Base-by-base conservation (phyloP, 2,329 filamentous ascomycete species). In the Teratosphaeria gauchensis region DNA sequence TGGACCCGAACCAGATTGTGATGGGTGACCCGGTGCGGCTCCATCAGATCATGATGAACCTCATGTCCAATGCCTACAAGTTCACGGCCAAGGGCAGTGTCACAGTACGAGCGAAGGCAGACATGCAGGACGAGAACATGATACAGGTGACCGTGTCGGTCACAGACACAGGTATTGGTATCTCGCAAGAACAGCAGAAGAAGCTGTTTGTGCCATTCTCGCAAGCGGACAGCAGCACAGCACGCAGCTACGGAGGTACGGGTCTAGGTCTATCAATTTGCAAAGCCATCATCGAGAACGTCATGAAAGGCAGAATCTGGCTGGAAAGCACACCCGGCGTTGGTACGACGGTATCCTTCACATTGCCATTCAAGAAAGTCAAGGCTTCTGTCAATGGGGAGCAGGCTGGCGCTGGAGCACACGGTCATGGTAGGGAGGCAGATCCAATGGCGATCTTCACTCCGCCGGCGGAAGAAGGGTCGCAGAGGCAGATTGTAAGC, bases 151-250 rank as follows among this genome's bases (percentile, higher is more conserved):
- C 87, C 1, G 94, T 92, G 71, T 92, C 89, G 74, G 90, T 96
- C 33, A 80, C 86, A 55, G 92, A 96, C 70, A 96, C 91, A 0
- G 92, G 92, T 32, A 96, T 96, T 61, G 92, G 92, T 19, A 95
- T 96, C 58, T 87, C 89, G 0, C 83, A 87, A 21, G 86, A 92
- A 70, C 87, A 92, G 66, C 80, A 92, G 54, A 84, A 87, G 61
- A 94, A 94, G 32, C 81, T 96, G 1, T 96, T 96, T 80, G 84
- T 90, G 66, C 92, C 92, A 0, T 96, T 96, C 70, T 92, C 89
- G 58, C 92, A 96, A 74, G 92, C 92, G 1, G 92, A 96, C 73
- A 88, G 87, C 54, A 94, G 89, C 65, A 95, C 91, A 2, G 90
- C 91, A 57, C 82, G 92, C 56, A 94, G 91, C 69, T 96, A 96